Evolutionary conservation across 176 grass and related monocot genomes (phyloP), one percentile per base, ranked within the genome.

Genomic region (Microstegium vimineum): DNA sequence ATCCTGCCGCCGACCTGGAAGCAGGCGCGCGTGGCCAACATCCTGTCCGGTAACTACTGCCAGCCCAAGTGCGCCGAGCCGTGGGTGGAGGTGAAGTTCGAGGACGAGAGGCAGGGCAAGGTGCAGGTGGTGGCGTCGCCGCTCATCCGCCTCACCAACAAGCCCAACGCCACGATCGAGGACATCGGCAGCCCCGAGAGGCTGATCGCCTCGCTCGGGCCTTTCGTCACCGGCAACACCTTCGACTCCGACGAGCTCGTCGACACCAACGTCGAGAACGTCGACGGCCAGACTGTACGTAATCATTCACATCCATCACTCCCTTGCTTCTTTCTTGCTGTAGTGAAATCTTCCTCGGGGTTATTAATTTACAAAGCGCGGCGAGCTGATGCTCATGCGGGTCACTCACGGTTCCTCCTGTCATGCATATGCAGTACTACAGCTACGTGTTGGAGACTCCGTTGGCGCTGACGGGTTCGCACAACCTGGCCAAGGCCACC

Each of bases 81-180:
- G 3, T 98, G 95, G 95, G 92, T 98, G 71, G 95, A 98, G 90
- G 95, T 95, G 71, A 98, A 98, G 85, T 98, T 98, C 76, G 92
- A 98, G 83, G 89, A 95, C 61, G 95, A 91, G 64, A 95, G 80
- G 71, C 92, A 98, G 90, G 95, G 95, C 30, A 98, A 95, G 68
- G 80, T 93, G 78, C 95, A 98, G 80, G 88, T 98, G 49, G 95
- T 98, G 45, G 95, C 89, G 0, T 95, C 95, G 62, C 95, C 95
- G 61, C 81, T 98, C 20, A 90, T 98, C 87, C 95, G 95, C 20
- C 85, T 95, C 6, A 98, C 95, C 35, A 98, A 95, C 84, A 80
- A 84, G 80, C 92, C 86, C 16, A 95, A 95, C 43, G 95, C 95
- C 76, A 98, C 90, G 1, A 98, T 98, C 34, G 84, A 98, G 88